These are phyloP conservation scores for Aureobasidium leucospermi DNA, from an alignment of 2,329 filamentous ascomycete species.

Conservation along the genomic window DNA sequence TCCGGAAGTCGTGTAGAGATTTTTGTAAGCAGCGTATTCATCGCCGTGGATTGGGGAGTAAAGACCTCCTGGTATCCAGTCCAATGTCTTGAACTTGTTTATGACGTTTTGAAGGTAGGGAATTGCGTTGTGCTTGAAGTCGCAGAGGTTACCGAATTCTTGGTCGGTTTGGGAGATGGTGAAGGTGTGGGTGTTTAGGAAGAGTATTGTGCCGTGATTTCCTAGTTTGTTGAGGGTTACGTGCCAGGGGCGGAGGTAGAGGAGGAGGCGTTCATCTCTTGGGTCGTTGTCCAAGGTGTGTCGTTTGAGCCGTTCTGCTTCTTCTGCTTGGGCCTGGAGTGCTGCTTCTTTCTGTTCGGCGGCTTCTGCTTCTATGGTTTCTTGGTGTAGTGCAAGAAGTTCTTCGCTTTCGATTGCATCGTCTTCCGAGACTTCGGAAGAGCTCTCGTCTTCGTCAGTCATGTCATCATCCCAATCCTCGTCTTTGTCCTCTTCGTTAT, in stretches of 20 bases:
- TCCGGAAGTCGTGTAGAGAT: not conserved
- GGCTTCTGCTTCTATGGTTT: not conserved
- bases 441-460: not conserved
- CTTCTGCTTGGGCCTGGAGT: not conserved
- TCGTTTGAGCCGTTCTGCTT: not conserved
- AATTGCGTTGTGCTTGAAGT: not conserved
- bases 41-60: not conserved
- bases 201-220: conserved; percentile 9
- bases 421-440: not conserved
- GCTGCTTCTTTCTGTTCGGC: not conserved
- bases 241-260: conserved; percentile 12
- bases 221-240: conserved; percentile 3
- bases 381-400: not conserved
- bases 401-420: not conserved
- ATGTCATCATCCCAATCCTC: not conserved
- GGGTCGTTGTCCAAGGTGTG: not conserved
- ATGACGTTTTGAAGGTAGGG: not conserved
- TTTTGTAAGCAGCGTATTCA: not conserved
- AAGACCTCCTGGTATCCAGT: conserved; percentile 8
- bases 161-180: not conserved
- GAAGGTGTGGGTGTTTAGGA: conserved; percentile 9
- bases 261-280: not conserved
- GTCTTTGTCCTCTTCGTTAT: not conserved
- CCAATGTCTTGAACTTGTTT: not conserved
- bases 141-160: not conserved